Conservation (phyloP, 371 early-diverging fungal genomes). For the Syncephalastrum racemosum region DNA sequence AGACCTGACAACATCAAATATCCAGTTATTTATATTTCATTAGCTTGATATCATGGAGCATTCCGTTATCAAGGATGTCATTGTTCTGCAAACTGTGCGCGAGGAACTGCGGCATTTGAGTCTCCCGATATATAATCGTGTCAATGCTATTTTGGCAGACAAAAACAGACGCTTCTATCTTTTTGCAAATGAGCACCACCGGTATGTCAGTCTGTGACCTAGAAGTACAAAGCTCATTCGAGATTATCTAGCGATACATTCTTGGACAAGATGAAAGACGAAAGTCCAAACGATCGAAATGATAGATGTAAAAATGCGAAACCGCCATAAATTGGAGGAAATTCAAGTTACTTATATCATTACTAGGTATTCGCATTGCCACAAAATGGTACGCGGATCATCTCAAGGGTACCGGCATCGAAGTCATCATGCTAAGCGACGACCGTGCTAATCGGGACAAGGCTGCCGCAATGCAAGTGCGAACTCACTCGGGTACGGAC, state of each 20-base stretch:
- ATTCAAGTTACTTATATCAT: neutral
- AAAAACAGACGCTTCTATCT: slow-evolving; percentile 76
- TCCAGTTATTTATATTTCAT: slow-evolving; percentile 2
- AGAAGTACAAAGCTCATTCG: neutral
- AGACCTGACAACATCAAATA: neutral
- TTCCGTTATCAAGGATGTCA: slow-evolving; percentile 80
- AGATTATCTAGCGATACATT: slow-evolving; percentile 68
- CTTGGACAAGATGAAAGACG: slow-evolving; percentile 77
- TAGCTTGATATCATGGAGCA: slow-evolving; percentile 95
- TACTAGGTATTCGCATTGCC: slow-evolving; percentile 81
- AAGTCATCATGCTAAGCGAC: slow-evolving; percentile 81
- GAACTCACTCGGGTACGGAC: slow-evolving; percentile 47
- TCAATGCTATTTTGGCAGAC: slow-evolving; percentile 72
- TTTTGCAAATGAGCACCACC: slow-evolving; percentile 94
- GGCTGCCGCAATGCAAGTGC: slow-evolving; percentile 47
- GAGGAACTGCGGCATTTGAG: slow-evolving; percentile 87
- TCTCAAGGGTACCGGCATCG: slow-evolving; percentile 44
- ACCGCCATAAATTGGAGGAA: too few species aligned
- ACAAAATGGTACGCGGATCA: slow-evolving; percentile 85
- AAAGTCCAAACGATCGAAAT: slow-evolving; percentile 92
- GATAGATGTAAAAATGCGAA: slow-evolving; percentile 68
- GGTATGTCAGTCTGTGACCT: slow-evolving; percentile 30
- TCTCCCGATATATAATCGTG: slow-evolving; percentile 75
- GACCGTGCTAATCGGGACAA: slow-evolving; percentile 83
- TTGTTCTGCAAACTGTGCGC: slow-evolving; percentile 91